A percentile compares a stretch with the other conserved stretches of the same genome.
Evolutionary conservation across 225 moss, liverwort and hornwort genomes (phyloP).

Genomic region (Anthoceros angustus): DNA sequence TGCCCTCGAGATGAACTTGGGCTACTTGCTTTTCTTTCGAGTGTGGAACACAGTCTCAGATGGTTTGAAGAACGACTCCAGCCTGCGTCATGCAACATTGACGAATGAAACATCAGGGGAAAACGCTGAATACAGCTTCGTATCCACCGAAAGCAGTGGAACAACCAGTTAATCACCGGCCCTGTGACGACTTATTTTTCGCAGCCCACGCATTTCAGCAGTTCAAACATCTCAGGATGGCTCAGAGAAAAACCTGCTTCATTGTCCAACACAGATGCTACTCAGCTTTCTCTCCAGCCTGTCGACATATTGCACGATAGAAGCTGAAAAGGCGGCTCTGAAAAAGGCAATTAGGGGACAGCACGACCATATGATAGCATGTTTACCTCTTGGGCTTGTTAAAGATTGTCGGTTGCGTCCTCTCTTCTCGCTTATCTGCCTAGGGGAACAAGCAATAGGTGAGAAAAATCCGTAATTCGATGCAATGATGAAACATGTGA

Average conservation of each 20-base stretch:
- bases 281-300: constrained; percentile 64
- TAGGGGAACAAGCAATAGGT: no score
- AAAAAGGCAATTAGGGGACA: no score
- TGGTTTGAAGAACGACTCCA: constrained; percentile 3
- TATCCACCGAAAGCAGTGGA: background rate
- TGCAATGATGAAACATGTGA: background rate
- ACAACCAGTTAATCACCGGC: constrained; percentile 25
- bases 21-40: background rate
- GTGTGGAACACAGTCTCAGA: background rate
- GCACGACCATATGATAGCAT: background rate
- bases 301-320: background rate
- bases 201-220: constrained; percentile 35
- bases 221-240: background rate
- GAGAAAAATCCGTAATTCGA: no score
- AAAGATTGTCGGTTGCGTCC: constrained; percentile 63
- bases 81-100: background rate
- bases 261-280: background rate
- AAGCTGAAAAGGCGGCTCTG: no score
- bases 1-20: background rate
- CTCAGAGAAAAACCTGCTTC: background rate
- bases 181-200: constrained; percentile 36
- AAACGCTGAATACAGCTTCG: background rate
- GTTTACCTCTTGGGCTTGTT: constrained; percentile 50
- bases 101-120: background rate
- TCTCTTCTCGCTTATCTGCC: constrained; percentile 61